phyloP scores from a whole-genome alignment of 208 protist genomes.

The Acanthamoeba culbertsoni region DNA sequence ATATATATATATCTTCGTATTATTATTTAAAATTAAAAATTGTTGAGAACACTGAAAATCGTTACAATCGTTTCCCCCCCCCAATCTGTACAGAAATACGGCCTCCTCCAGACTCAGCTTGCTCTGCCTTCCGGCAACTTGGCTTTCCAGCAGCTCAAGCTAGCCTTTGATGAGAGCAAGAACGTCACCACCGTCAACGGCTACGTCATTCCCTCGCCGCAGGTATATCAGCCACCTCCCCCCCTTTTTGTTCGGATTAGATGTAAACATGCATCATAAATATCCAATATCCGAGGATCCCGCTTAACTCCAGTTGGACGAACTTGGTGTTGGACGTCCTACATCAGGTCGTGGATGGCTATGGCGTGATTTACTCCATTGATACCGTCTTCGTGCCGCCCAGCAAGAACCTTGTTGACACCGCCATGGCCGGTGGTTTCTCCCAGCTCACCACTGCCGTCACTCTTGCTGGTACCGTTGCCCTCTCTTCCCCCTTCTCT shows the following conservation, averaged over 20 bases:
- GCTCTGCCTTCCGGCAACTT: background rate
- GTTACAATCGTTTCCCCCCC: no score
- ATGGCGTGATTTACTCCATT: background rate
- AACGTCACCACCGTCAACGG: constrained; percentile 4
- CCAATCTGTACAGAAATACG: background rate
- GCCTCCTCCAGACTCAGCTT: background rate
- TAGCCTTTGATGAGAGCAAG: background rate
- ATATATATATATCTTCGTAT: no score
- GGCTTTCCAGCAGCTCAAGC: background rate
- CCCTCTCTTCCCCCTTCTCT: background rate
- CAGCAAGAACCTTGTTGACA: constrained; percentile 12
- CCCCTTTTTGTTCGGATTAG: background rate
- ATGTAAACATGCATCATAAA: background rate
- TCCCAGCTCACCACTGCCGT: background rate
- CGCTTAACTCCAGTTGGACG: background rate
- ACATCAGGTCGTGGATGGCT: background rate
- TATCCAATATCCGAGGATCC: no score
- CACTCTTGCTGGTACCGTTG: background rate
- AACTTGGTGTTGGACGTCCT: background rate
- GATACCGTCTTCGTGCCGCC: background rate
- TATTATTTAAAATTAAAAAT: no score
- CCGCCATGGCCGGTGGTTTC: background rate
- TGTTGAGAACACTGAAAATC: no score
- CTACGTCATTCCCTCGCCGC: background rate
- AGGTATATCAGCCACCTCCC: background rate